These are phyloP conservation scores for Ceratocystis albifundus DNA, from an alignment of 2,329 filamentous ascomycete genomes.

Conservation along the genomic window DNA sequence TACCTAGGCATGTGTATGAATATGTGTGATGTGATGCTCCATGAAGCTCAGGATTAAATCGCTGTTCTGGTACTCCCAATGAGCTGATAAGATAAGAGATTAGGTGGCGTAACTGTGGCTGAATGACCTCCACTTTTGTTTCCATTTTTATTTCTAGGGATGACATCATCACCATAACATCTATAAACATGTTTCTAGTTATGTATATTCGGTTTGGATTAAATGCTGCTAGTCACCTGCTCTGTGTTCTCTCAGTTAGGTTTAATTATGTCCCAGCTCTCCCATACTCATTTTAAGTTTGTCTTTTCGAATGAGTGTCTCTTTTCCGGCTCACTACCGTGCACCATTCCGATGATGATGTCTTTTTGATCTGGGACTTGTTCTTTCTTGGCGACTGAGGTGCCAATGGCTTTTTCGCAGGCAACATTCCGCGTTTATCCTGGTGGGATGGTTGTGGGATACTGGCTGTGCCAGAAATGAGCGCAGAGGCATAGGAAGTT, in stretches of 20 bases:
- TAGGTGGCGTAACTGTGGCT: neutral
- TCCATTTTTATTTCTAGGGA: neutral
- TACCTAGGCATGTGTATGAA: neutral
- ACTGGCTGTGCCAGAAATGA: neutral
- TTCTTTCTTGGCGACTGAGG: neutral
- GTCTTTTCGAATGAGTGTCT: neutral
- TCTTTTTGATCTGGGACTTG: neutral
- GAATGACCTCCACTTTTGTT: too few relatives aligned
- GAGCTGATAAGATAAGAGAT: neutral
- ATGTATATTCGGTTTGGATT: neutral
- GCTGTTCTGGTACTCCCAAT: neutral
- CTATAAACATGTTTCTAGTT: neutral
- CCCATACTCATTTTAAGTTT: neutral
- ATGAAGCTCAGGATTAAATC: neutral
- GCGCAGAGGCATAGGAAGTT: neutral
- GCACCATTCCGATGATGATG: conserved; percentile 1
- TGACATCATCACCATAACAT: neutral
- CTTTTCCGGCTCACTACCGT: conserved; percentile 4
- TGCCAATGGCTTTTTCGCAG: neutral
- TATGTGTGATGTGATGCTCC: neutral
- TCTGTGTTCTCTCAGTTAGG: neutral
- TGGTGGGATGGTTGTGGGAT: neutral
- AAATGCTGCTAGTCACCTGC: neutral
- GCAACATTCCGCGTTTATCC: neutral
- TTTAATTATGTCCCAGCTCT: neutral